Evolutionary conservation across 2,329 filamentous ascomycete species (phyloP).

Genomic region (Coniochaeta sp.): DNA sequence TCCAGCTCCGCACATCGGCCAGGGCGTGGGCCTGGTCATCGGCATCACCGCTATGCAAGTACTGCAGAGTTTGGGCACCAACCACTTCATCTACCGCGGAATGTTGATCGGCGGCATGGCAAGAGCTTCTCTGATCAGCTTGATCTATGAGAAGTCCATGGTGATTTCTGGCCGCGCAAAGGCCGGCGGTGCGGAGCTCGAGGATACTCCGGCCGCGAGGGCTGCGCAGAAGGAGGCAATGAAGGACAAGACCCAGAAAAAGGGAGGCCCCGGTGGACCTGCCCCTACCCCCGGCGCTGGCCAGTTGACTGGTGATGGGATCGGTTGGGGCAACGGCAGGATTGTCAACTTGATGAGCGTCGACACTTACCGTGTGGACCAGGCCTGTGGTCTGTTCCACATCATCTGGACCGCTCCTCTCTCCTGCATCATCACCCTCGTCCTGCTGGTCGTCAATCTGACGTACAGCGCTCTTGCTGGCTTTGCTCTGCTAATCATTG

Average conservation of each 20-base stretch:
- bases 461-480: slow-evolving; percentile 85
- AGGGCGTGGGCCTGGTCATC: slow-evolving; percentile 75
- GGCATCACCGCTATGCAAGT: slow-evolving; percentile 84
- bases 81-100: slow-evolving; percentile 88
- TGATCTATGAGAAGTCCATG: slow-evolving; percentile 92
- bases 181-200: slow-evolving; percentile 63
- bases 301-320: slow-evolving; percentile 54
- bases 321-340: slow-evolving; percentile 87
- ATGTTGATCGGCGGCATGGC: slow-evolving; percentile 87
- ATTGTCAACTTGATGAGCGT: slow-evolving; percentile 93
- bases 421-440: slow-evolving; percentile 68
- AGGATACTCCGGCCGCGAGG: slow-evolving; percentile 35
- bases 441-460: slow-evolving; percentile 77
- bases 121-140: slow-evolving; percentile 72
- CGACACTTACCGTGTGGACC: slow-evolving; percentile 87
- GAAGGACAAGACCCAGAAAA: slow-evolving; percentile 28
- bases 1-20: slow-evolving; percentile 60
- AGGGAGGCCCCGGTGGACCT: slow-evolving; percentile 34
- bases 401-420: slow-evolving; percentile 84
- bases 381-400: slow-evolving; percentile 83
- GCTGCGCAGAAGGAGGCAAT: slow-evolving; percentile 26
- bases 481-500: slow-evolving; percentile 73
- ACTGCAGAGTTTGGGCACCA: slow-evolving; percentile 70
- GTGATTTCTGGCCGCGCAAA: slow-evolving; percentile 80
- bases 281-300: not conserved